phyloP scores from a whole-genome alignment of 2,329 filamentous ascomycete species.

The Rhynchosporium graminicola region DNA sequence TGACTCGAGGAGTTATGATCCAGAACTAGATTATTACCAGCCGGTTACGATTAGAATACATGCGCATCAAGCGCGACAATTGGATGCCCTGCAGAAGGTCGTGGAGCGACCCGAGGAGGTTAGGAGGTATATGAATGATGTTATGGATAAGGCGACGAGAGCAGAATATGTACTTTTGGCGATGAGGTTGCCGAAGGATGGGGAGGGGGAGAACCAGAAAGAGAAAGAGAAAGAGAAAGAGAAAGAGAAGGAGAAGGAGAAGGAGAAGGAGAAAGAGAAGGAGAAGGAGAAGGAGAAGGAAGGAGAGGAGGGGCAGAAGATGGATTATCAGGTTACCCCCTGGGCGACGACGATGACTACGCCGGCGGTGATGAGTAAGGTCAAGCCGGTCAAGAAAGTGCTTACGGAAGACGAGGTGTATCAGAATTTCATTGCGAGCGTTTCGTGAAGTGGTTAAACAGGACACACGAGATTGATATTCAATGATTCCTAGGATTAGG shows the following conservation, averaged over 20 bases:
- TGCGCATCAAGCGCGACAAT: slow-evolving; percentile 54
- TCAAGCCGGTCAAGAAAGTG: slow-evolving; percentile 36
- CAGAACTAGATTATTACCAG: slow-evolving; percentile 71
- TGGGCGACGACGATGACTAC: slow-evolving; percentile 35
- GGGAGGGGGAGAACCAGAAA: slow-evolving; percentile 27
- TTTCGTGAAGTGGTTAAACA: slow-evolving; percentile 16
- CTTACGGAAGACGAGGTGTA: slow-evolving; percentile 49
- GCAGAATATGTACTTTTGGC: slow-evolving; percentile 67
- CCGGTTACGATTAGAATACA: slow-evolving; percentile 67
- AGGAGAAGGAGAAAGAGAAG: slow-evolving; percentile 24
- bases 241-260: slow-evolving; percentile 21
- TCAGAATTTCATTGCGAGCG: slow-evolving; percentile 46
- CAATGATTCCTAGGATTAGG: no score
- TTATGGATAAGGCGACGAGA: slow-evolving; percentile 69
- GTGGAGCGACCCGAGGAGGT: slow-evolving; percentile 66
- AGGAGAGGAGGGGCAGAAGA: slow-evolving; percentile 16
- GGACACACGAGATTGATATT: no score
- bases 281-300: slow-evolving; percentile 24
- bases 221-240: slow-evolving; percentile 19
- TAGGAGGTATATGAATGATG: slow-evolving; percentile 66
- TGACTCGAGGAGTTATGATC: slow-evolving; percentile 56
- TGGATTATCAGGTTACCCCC: slow-evolving; percentile 26
- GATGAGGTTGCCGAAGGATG: slow-evolving; percentile 60
- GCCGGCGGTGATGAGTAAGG: slow-evolving; percentile 19
- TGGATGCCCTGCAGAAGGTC: slow-evolving; percentile 62